Percentiles rank a stretch among this genome's conserved stretches.
phyloP scores from a whole-genome alignment of 257 asterid species.

The Ehretia macrophylla region DNA sequence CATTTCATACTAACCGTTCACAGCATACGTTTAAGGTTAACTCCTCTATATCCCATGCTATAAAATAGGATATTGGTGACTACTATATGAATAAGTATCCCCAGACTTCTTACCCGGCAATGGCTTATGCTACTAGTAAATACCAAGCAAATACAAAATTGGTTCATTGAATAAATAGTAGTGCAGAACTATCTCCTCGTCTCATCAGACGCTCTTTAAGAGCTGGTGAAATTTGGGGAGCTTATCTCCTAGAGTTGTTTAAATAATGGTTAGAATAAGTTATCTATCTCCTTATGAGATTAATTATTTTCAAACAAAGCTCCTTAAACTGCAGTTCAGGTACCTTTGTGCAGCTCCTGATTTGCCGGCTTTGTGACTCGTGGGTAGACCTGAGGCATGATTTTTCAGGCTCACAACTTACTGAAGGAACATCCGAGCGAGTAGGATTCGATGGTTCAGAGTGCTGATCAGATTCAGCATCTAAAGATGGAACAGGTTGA shows the following conservation, averaged over 20 bases:
- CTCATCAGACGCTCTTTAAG: too few relatives aligned
- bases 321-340: slow-evolving; percentile 2
- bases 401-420: slow-evolving; percentile 67
- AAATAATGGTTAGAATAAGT: background rate
- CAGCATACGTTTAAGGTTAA: too few relatives aligned
- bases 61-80: too few relatives aligned
- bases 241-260: background rate
- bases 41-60: too few relatives aligned
- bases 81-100: too few relatives aligned
- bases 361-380: slow-evolving; percentile 61
- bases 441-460: slow-evolving; percentile 61
- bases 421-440: slow-evolving; percentile 58
- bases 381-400: slow-evolving; percentile 68
- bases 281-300: background rate
- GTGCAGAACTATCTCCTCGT: too few relatives aligned
- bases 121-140: too few relatives aligned
- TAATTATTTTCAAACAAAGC: slow-evolving; percentile 2
- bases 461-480: slow-evolving; percentile 55
- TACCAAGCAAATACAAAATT: too few relatives aligned
- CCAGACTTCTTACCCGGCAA: too few relatives aligned
- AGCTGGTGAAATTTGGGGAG: too few relatives aligned
- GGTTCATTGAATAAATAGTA: too few relatives aligned
- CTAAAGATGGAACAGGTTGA: slow-evolving; percentile 38
- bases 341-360: slow-evolving; percentile 90
- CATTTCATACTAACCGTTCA: too few relatives aligned